Conservation (phyloP, 257 asterid genomes). For the Scutellaria baicalensis region DNA sequence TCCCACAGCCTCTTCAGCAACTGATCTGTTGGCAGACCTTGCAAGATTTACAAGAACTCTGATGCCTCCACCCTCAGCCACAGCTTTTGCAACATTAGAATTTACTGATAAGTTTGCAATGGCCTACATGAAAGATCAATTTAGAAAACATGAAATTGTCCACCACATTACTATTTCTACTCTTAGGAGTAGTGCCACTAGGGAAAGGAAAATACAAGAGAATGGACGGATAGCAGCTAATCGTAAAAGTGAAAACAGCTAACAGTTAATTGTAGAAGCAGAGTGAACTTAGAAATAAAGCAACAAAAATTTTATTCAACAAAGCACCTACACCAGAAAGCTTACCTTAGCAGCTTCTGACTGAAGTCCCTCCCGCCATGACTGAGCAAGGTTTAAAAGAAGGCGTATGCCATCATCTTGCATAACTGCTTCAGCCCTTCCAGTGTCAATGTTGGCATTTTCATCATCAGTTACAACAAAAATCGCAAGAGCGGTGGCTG, state of each 20-base stretch:
- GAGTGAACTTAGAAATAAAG: neutral
- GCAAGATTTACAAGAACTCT: constrained; percentile 54
- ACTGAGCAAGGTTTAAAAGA: constrained; percentile 68
- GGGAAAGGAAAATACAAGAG: neutral
- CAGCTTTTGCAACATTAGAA: constrained; percentile 79
- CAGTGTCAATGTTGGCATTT: constrained; percentile 64
- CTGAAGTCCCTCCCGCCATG: constrained; percentile 83
- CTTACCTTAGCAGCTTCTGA: constrained; percentile 77
- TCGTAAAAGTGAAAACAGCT: neutral
- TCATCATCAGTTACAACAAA: constrained; percentile 79
- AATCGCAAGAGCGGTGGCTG: constrained; percentile 75
- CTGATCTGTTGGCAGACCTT: constrained; percentile 64
- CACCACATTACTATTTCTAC: neutral
- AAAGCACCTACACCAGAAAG: neutral
- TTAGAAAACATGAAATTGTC: neutral
- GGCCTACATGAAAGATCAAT: constrained; percentile 46
- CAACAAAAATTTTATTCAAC: neutral
- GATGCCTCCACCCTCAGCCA: constrained; percentile 91
- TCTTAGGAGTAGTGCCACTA: neutral
- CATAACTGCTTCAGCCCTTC: constrained; percentile 76
- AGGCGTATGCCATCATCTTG: constrained; percentile 57
- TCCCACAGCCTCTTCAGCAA: constrained; percentile 90
- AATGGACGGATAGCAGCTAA: neutral
- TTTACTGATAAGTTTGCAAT: constrained; percentile 73
- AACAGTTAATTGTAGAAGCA: neutral